Evolutionary conservation across 805 yeast genomes (phyloP).

Genomic region (Candida oleophila): DNA sequence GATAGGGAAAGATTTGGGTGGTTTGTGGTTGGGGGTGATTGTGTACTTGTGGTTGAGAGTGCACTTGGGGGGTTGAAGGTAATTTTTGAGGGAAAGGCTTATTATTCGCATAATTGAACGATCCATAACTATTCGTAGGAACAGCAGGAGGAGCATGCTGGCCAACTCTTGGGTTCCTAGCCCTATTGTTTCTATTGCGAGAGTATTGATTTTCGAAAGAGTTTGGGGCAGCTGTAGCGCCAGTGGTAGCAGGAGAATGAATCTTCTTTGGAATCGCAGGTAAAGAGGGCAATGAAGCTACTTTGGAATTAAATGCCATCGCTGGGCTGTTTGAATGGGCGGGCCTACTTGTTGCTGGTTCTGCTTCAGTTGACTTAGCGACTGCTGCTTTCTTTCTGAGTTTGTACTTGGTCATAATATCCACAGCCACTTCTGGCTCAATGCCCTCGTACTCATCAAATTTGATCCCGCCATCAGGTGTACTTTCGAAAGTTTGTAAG

Average conservation of each 20-base stretch:
- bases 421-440: constrained; percentile 65
- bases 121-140: neutral
- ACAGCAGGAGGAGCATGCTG: neutral
- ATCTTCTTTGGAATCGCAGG: constrained; percentile 2
- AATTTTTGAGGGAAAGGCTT: neutral
- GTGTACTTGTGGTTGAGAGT: neutral
- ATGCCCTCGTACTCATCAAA: constrained; percentile 81
- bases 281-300: neutral
- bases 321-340: neutral
- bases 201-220: neutral
- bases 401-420: constrained; percentile 43
- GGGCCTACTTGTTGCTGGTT: neutral
- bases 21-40: neutral
- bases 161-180: neutral
- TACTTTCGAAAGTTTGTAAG: constrained; percentile 68
- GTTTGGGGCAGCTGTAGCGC: neutral
- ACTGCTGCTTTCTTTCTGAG: neutral
- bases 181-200: neutral
- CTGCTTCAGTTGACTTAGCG: neutral
- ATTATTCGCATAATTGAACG: neutral
- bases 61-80: neutral
- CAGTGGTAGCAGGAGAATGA: neutral
- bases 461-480: constrained; percentile 68
- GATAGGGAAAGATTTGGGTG: neutral
- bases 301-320: neutral